Evolutionary conservation across 768 basidiomycete genomes (phyloP).

Genomic region (Auriculariales sp.): DNA sequence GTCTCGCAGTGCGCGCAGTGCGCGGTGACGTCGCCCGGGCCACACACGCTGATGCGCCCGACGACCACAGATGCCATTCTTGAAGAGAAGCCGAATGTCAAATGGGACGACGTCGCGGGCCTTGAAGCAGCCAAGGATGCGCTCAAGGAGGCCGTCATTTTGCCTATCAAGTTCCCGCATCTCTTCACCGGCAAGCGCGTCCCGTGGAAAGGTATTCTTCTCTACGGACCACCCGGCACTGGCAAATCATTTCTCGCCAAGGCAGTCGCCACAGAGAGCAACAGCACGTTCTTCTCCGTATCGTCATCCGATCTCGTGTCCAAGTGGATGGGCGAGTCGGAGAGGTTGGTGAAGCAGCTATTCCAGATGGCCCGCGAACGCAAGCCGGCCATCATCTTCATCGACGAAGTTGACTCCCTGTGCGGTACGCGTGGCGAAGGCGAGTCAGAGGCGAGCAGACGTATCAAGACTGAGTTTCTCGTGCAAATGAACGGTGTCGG

Average conservation of each 20-base stretch:
- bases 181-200: constrained; percentile 97
- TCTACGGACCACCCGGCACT: constrained; percentile 96
- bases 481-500: constrained; percentile 99
- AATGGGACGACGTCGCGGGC: constrained; percentile 98
- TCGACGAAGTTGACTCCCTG: constrained; percentile 96
- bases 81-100: constrained; percentile 86
- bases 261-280: constrained; percentile 97
- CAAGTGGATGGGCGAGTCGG: constrained; percentile 99
- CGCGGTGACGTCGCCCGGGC: neutral
- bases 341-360: constrained; percentile 92
- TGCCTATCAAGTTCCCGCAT: constrained; percentile 99
- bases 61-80: constrained; percentile 59
- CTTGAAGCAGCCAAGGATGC: constrained; percentile 90
- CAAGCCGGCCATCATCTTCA: constrained; percentile 97
- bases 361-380: constrained; percentile 92
- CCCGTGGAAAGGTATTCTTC: constrained; percentile 88
- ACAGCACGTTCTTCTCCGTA: constrained; percentile 97
- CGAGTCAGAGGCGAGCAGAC: constrained; percentile 92
- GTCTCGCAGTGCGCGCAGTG: neutral
- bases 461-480: constrained; percentile 94
- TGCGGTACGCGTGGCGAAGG: constrained; percentile 89
- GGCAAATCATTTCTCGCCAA: constrained; percentile 96
- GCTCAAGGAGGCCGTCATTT: constrained; percentile 93
- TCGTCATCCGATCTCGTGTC: constrained; percentile 91
- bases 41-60: neutral